These are phyloP conservation scores for Trichoderma guizhouense DNA, from an alignment of 2,329 filamentous ascomycete species.

Conservation along the genomic window DNA sequence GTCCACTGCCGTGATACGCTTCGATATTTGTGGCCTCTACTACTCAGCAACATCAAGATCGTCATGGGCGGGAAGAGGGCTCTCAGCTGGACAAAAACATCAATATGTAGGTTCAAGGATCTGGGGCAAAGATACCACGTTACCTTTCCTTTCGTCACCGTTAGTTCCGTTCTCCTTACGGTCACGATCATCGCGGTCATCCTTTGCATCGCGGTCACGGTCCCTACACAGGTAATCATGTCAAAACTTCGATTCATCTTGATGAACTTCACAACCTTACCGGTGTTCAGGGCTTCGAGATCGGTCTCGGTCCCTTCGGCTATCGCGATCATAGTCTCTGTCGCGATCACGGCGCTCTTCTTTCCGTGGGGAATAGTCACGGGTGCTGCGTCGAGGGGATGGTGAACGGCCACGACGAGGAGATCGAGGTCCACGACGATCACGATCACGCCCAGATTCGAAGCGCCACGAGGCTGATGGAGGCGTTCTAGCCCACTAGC, in stretches of 20 bases:
- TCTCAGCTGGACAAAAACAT: constrained; percentile 51
- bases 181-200: constrained; percentile 69
- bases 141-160: constrained; percentile 89
- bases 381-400: constrained; percentile 70
- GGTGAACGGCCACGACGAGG: constrained; percentile 70
- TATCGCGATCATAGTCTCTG: constrained; percentile 73
- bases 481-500: constrained; percentile 96
- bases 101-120: not conserved
- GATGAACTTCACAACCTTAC: constrained; percentile 35
- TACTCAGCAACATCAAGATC: constrained; percentile 93
- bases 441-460: constrained; percentile 80
- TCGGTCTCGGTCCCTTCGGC: constrained; percentile 72
- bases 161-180: constrained; percentile 75
- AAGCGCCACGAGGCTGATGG: constrained; percentile 98
- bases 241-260: constrained; percentile 21
- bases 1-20: not conserved
- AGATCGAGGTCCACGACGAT: constrained; percentile 52
- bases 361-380: constrained; percentile 83
- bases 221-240: constrained; percentile 40
- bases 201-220: constrained; percentile 55
- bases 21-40: constrained; percentile 18
- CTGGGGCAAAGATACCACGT: constrained; percentile 22
- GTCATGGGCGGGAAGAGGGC: constrained; percentile 79
- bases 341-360: constrained; percentile 81
- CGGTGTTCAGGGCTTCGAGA: constrained; percentile 67